A percentile compares a stretch with the other conserved stretches of the same genome.
phyloP scores from a whole-genome alignment of 306 rosid species.

The Castanospermum australe region DNA sequence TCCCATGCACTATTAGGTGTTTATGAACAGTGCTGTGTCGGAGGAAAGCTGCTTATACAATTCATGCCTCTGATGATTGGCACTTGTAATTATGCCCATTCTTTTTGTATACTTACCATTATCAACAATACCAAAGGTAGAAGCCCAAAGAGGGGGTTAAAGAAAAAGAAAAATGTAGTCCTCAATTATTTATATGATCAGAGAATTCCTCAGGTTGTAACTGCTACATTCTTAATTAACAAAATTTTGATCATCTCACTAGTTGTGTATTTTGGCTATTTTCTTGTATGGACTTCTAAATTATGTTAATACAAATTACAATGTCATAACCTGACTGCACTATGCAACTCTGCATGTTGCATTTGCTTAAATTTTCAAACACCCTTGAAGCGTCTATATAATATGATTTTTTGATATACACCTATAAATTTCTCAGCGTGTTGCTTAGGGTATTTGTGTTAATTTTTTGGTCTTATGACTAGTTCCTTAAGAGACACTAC shows the following conservation, averaged over 20 bases:
- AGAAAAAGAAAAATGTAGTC: slow-evolving; percentile 35
- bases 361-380: not conserved
- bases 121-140: slow-evolving; percentile 40
- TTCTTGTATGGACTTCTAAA: not conserved
- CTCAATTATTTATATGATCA: slow-evolving; percentile 41
- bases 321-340: not conserved
- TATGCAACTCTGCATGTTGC: not conserved
- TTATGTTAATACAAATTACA: not conserved
- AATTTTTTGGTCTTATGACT: not conserved
- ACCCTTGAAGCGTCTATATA: not conserved
- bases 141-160: slow-evolving; percentile 27
- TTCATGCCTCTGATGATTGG: slow-evolving; percentile 55
- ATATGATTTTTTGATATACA: not conserved
- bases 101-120: slow-evolving; percentile 53
- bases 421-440: not conserved
- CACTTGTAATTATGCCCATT: slow-evolving; percentile 78
- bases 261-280: not conserved
- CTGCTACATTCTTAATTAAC: slow-evolving; percentile 20
- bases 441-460: not conserved
- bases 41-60: slow-evolving; percentile 58
- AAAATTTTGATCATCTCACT: slow-evolving; percentile 26
- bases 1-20: slow-evolving; percentile 38
- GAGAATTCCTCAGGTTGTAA: slow-evolving; percentile 34
- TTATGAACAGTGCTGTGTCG: slow-evolving; percentile 40
- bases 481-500: not conserved